Base-by-base conservation (phyloP, 306 rosid genomes). In the Lathyrus aphaca region DNA sequence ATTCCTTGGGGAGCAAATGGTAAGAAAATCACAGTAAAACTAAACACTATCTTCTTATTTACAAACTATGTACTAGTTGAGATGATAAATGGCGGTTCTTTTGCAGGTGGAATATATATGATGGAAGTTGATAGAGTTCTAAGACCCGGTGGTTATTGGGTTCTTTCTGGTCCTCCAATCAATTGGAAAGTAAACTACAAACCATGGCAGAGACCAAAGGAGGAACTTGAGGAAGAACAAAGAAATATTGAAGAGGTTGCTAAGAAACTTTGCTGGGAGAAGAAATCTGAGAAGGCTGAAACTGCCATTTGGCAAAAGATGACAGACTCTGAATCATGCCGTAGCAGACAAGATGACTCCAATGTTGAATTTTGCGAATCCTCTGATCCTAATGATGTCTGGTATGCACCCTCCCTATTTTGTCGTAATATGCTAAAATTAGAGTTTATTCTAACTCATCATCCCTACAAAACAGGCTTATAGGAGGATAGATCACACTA, bases 91-190 rank as follows among this genome's bases (percentile, higher is more conserved):
- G 50, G 51, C 35, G 38, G 7, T 39, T 39, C 17, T 60, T 78
- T 58, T 75, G 77, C 86, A 95, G 97, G 65, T 80, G 99, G 99
- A 73, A 91, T 67, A 29, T 91, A 89, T 73, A 83, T 91, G 75
- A 91, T 77, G 92, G 99, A 95, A 79, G 95, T 91, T 71, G 99
- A 91, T 48, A 85, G 97, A 74, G 96, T 91, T 81, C 91, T 95
- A 68, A 95, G 99, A 64, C 97, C 97, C 35, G 97, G 98, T 74
- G 98, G 98, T 64, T 94, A 94, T 86, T 94, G 98, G 96, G 88
- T 95, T 43, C 92, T 95, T 69, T 91, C 96, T 4, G 97, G 99
- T 67, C 96, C 97, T 79, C 99, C 97, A 17, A 95, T 95, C 81
- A 84, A 91, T 70, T 95, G 97, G 99, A 89, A 76, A 85, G 82